phyloP scores from a whole-genome alignment of 345 rosid genomes.

The Eucalyptus polyanthemos region DNA sequence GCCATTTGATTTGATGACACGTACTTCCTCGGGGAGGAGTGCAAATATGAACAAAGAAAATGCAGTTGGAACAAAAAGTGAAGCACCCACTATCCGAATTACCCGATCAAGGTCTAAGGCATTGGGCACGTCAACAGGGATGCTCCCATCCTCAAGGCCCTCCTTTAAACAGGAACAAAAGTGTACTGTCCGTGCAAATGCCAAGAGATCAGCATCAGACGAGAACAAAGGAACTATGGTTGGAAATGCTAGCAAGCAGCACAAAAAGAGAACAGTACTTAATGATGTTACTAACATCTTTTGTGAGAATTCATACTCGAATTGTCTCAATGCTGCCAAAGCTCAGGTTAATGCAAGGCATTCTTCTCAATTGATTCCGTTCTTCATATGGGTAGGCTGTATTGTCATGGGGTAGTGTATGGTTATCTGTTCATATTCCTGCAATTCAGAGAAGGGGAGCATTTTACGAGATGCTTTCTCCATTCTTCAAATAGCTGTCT shows the following conservation, averaged over 20 bases:
- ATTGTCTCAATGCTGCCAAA: slow-evolving; percentile 19
- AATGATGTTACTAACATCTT: slow-evolving; percentile 56
- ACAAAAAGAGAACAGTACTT: slow-evolving; percentile 74
- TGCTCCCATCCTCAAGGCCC: slow-evolving; percentile 38
- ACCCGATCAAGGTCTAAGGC: slow-evolving; percentile 76
- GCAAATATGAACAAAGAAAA: slow-evolving; percentile 60
- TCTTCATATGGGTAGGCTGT: background rate
- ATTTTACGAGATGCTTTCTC: background rate
- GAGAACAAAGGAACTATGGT: slow-evolving; percentile 24
- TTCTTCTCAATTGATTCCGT: background rate
- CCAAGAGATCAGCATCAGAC: slow-evolving; percentile 39
- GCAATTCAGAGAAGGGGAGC: background rate
- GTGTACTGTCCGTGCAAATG: slow-evolving; percentile 10
- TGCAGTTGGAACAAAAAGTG: slow-evolving; percentile 14
- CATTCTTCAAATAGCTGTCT: background rate
- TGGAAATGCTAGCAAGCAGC: slow-evolving; percentile 20
- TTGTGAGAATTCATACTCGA: slow-evolving; percentile 10
- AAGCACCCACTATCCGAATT: slow-evolving; percentile 23
- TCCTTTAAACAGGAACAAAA: slow-evolving; percentile 56
- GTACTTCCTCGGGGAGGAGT: slow-evolving; percentile 18
- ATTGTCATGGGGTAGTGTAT: background rate
- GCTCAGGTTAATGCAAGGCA: slow-evolving; percentile 26
- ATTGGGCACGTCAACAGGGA: slow-evolving; percentile 29
- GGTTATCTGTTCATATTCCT: background rate
- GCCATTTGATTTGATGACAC: slow-evolving; percentile 10